Evolutionary conservation across 1,139 yeast species (phyloP).

Genomic region (Candida sanyaensis): DNA sequence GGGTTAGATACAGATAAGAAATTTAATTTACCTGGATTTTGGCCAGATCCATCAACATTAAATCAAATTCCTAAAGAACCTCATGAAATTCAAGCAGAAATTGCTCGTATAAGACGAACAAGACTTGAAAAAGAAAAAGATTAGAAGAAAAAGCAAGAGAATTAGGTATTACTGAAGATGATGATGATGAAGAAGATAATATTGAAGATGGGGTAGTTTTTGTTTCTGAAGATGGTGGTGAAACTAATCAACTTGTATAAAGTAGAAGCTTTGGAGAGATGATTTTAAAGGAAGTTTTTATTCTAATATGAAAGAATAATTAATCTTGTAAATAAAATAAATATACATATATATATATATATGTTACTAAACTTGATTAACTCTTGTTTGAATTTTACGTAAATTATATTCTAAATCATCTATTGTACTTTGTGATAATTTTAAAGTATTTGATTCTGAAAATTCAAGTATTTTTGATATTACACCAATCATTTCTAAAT

Average conservation of each 20-base stretch:
- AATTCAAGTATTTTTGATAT: slow-evolving; percentile 23
- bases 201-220: neutral
- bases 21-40: slow-evolving; percentile 90
- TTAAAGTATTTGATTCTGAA: slow-evolving; percentile 22
- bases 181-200: slow-evolving; percentile 15
- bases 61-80: slow-evolving; percentile 93
- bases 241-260: neutral
- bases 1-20: slow-evolving; percentile 88
- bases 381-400: slow-evolving; percentile 19
- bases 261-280: no score
- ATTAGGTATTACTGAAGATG: slow-evolving; percentile 57
- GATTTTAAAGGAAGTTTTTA: no score
- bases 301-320: neutral
- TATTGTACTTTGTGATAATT: slow-evolving; percentile 26
- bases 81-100: slow-evolving; percentile 86
- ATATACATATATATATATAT: neutral
- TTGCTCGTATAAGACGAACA: slow-evolving; percentile 80
- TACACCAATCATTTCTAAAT: slow-evolving; percentile 22
- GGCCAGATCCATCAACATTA: slow-evolving; percentile 95
- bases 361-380: neutral
- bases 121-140: slow-evolving; percentile 68
- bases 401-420: slow-evolving; percentile 29
- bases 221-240: neutral
- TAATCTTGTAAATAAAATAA: slow-evolving; percentile 3
- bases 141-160: slow-evolving; percentile 72